Percentiles rank a stretch among this genome's conserved stretches.
phyloP scores from a whole-genome alignment of 2,329 filamentous ascomycete genomes.

The Coccinonectria pachysandricola region DNA sequence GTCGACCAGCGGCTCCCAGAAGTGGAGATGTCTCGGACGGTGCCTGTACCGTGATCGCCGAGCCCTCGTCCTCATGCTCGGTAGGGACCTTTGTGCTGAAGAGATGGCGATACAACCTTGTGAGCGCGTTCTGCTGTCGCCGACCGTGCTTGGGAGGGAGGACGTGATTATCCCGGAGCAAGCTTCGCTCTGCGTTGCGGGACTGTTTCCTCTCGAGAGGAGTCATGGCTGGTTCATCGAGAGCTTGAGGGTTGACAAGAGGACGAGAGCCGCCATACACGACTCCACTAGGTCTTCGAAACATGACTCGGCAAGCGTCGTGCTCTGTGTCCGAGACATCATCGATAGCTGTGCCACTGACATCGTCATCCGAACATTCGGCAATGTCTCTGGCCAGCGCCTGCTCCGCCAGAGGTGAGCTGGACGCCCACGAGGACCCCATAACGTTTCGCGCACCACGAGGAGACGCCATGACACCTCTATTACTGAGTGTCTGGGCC shows the following conservation, averaged over 20 bases:
- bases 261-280: conserved; percentile 62
- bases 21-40: conserved; percentile 32
- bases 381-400: conserved; percentile 57
- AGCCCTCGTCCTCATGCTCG: conserved; percentile 29
- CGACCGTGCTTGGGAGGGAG: conserved; percentile 48
- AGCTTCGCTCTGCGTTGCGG: conserved; percentile 46
- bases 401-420: conserved; percentile 56
- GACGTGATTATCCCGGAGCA: conserved; percentile 56
- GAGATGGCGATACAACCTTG: conserved; percentile 33
- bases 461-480: too few relatives aligned
- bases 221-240: conserved; percentile 39
- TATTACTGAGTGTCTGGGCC: too few relatives aligned
- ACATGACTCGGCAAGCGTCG: conserved; percentile 41
- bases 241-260: conserved; percentile 49
- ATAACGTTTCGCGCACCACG: too few relatives aligned
- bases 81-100: conserved; percentile 46
- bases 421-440: conserved; percentile 43
- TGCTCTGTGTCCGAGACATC: conserved; percentile 25
- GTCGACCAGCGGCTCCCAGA: conserved; percentile 25
- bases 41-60: conserved; percentile 23
- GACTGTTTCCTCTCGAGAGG: conserved; percentile 46
- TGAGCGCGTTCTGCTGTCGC: conserved; percentile 25
- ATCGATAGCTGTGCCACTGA: conserved; percentile 21
- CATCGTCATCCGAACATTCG: conserved; percentile 49
- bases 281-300: conserved; percentile 68